Evolutionary conservation across 75 land plant genomes (phyloP).

Genomic region (Pinus albicaulis): DNA sequence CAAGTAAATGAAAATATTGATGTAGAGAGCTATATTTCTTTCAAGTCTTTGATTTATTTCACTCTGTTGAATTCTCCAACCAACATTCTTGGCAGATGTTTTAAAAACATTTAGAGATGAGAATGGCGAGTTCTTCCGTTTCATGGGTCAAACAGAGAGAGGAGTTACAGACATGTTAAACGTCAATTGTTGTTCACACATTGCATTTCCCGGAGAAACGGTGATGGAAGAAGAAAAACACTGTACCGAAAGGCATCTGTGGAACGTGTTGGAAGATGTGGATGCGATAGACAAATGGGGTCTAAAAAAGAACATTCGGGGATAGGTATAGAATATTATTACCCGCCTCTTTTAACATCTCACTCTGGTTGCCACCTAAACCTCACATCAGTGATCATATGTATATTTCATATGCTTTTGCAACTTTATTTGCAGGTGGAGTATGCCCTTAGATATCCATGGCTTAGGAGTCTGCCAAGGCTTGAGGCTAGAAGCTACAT

Average conservation of each 20-base stretch:
- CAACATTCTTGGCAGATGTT: slow-evolving; percentile 3
- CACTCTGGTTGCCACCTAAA: too few species aligned
- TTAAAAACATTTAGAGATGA: slow-evolving; percentile 16
- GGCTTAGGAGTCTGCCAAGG: slow-evolving; percentile 21
- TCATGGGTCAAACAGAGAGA: slow-evolving; percentile 18
- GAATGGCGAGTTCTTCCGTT: slow-evolving; percentile 23
- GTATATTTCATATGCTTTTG: not conserved
- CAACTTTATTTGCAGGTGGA: slow-evolving; percentile 15
- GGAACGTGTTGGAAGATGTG: slow-evolving; percentile 1
- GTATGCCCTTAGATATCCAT: slow-evolving; percentile 17
- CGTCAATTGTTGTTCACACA: slow-evolving; percentile 18
- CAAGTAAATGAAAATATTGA: not conserved
- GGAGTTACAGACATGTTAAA: slow-evolving; percentile 31
- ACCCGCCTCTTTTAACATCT: too few species aligned
- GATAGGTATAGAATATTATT: slow-evolving; percentile 15
- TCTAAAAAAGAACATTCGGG: slow-evolving; percentile 12
- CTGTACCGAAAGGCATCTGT: slow-evolving; percentile 6
- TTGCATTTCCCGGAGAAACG: slow-evolving; percentile 20
- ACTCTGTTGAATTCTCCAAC: not conserved
- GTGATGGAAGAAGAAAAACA: slow-evolving; percentile 18
- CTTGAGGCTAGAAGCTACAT: slow-evolving; percentile 29
- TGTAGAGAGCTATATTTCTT: not conserved
- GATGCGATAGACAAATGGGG: slow-evolving; percentile 24
- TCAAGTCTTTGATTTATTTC: not conserved
- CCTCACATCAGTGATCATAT: not conserved